These are phyloP conservation scores for Glaciozyma antarctica DNA, from an alignment of 768 basidiomycete species.

Conservation along the genomic window DNA sequence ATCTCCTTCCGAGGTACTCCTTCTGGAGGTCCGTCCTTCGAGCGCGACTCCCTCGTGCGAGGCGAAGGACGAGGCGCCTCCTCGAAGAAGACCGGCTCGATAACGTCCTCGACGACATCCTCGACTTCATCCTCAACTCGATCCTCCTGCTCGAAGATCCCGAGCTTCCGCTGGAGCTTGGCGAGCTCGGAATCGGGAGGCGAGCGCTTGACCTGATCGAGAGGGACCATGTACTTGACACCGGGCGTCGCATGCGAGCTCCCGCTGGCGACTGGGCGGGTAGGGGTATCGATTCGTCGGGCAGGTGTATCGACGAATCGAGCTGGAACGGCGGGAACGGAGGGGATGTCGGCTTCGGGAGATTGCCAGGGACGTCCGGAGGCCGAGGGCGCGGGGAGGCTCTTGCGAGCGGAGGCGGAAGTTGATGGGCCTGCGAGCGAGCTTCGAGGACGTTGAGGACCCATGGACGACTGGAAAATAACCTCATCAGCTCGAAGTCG, in stretches of 20 bases:
- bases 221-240: background rate
- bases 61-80: background rate
- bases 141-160: background rate
- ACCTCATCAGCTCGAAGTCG: background rate
- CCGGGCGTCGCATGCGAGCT: background rate
- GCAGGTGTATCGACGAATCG: background rate
- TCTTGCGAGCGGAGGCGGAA: background rate
- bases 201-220: background rate
- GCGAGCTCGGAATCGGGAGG: background rate
- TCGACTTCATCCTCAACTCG: background rate
- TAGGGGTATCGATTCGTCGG: too few species aligned
- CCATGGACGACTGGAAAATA: constrained; percentile 20
- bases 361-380: background rate
- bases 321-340: background rate
- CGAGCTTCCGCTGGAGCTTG: background rate
- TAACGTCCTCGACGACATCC: background rate
- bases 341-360: background rate
- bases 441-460: constrained; percentile 3
- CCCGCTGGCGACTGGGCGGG: background rate
- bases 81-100: background rate
- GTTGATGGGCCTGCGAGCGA: background rate
- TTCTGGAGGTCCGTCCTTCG: too few species aligned
- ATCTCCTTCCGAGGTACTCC: background rate
- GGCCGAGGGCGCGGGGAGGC: constrained; percentile 4
- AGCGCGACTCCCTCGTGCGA: too few species aligned